Base-by-base conservation (phyloP, 441 rosid genomes). In the Rhodomyrtus psidioides region DNA sequence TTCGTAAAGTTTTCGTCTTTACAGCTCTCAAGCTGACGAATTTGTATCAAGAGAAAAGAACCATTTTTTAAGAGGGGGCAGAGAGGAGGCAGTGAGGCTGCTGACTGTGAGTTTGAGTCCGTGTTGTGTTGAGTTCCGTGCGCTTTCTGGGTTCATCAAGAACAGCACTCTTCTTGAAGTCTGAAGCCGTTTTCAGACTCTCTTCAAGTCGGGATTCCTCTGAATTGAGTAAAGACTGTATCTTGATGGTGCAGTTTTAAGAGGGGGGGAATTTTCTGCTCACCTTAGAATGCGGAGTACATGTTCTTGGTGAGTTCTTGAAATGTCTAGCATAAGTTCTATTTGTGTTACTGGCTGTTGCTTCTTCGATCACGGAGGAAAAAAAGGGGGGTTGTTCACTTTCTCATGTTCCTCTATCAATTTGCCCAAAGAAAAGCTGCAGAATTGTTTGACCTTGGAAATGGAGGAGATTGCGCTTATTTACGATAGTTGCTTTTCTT, bases 291-390 rank as follows among this genome's bases (percentile, higher is more conserved):
- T 93, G 94, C 93, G 82, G 88, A 84, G 84, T 85, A 86, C 87
- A 26, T 86, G 60, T 88, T 91, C 90, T 88, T 84, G 91, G 93
- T 93, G 87, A 93, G 93, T 90, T 85, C 58, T 84, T 82, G 49
- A 34, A 60, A 53, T 84, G 87, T 44, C 26, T 44, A 34, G 17
- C 60, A 55, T 42, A 6, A 12, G 21, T 57, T 62, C 56, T 82
- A 12, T 83, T 60, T 79, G 27, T 55, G 65, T 51, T 84, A 13
- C 34, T 9, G 54, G 10, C 19, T 12, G 55, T 59, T 46, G 54
- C 55, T 84, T 42, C 30, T 59, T 62, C 76, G 13, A 55, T 16
- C 83, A 74, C 53, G 53, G 79, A 57, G 60, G 26, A n/a, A 26
- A 26, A 57, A 57, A 27, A 39, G 9, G 12, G 79, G n/a, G 51